Conservation (phyloP, 2,329 filamentous ascomycete genomes). For the Fonsecaea multimorphosa region DNA sequence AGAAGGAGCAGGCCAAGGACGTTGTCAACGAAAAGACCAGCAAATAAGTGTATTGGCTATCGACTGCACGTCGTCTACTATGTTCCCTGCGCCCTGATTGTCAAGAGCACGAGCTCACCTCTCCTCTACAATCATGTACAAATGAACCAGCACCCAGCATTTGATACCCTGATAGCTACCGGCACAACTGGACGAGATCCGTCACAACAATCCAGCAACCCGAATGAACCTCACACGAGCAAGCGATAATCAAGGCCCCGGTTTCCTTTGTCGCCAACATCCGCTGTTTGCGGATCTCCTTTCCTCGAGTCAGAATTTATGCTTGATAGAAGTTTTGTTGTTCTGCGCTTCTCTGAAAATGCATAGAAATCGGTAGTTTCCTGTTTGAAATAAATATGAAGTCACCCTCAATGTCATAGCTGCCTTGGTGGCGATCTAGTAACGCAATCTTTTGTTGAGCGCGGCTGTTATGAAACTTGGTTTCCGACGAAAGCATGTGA, state of each 20-base stretch:
- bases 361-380: slow-evolving; percentile 4
- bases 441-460: not conserved
- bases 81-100: not conserved
- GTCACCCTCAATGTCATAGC: not conserved
- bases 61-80: not conserved
- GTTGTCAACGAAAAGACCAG: slow-evolving; percentile 40
- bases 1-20: slow-evolving; percentile 68
- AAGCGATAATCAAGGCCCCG: not conserved
- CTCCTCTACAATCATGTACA: slow-evolving; percentile 22
- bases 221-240: not conserved
- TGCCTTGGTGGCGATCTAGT: not conserved
- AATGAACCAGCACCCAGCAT: slow-evolving; percentile 14
- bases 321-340: slow-evolving; percentile 1
- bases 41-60: slow-evolving; percentile 16
- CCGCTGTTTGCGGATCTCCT: not conserved
- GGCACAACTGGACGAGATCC: not conserved
- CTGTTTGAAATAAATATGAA: not conserved
- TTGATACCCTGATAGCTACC: slow-evolving; percentile 22
- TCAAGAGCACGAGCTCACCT: not conserved
- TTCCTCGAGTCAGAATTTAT: not conserved
- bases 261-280: not conserved
- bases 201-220: slow-evolving; percentile 4
- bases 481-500: not conserved
- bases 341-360: slow-evolving; percentile 1
- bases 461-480: not conserved